These are phyloP conservation scores for Cryomyces minteri DNA, from an alignment of 495 filamentous ascomycete species.

Conservation along the genomic window DNA sequence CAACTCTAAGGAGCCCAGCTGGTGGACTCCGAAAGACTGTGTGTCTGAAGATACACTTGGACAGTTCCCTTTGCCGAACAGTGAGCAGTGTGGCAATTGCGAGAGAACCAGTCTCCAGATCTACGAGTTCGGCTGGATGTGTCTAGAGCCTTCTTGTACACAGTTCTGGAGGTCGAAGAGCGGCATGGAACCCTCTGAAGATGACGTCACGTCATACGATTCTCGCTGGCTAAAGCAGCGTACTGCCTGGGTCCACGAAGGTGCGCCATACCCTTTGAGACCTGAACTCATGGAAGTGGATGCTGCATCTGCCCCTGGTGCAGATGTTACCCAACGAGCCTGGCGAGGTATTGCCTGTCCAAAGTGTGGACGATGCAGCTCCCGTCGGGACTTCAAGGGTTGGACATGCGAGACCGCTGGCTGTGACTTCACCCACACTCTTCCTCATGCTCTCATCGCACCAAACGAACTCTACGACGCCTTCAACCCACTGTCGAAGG, in stretches of 20 bases:
- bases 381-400: constrained; percentile 39
- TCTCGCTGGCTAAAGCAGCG: constrained; percentile 35
- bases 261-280: constrained; percentile 20
- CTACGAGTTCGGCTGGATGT: constrained; percentile 49
- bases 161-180: constrained; percentile 34
- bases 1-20: constrained; percentile 35
- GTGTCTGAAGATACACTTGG: constrained; percentile 2
- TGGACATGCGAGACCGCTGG: constrained; percentile 39
- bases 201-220: constrained; percentile 29
- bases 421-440: constrained; percentile 28
- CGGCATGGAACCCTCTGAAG: constrained; percentile 7
- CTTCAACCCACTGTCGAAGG: constrained; percentile 10
- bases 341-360: constrained; percentile 60
- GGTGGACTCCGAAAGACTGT: constrained; percentile 38
- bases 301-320: constrained; percentile 13
- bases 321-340: constrained; percentile 18
- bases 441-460: constrained; percentile 21
- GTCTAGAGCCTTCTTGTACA: constrained; percentile 37
- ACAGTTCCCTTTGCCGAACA: constrained; percentile 1
- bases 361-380: constrained; percentile 43
- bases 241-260: constrained; percentile 17
- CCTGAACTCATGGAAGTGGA: constrained; percentile 23
- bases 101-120: constrained; percentile 20
- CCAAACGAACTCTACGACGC: constrained; percentile 20
- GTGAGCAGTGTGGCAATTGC: constrained; percentile 24